phyloP scores from a whole-genome alignment of 2,329 filamentous ascomycete genomes.

The Trichoderma hamatum region DNA sequence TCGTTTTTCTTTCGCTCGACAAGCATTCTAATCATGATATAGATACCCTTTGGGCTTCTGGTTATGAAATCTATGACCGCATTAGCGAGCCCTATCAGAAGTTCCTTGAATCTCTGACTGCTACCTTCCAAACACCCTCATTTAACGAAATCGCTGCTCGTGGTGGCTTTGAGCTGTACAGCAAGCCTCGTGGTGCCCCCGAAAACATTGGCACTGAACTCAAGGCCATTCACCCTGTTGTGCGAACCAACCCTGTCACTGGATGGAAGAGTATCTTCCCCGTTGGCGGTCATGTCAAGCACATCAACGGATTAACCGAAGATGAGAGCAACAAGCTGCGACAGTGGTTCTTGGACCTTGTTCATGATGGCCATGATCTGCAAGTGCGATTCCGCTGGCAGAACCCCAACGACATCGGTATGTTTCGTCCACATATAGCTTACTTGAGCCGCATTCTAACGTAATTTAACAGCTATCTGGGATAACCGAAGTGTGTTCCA shows the following conservation, averaged over 20 bases:
- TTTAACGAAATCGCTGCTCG: constrained; percentile 53
- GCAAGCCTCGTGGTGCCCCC: constrained; percentile 50
- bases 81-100: constrained; percentile 58
- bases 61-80: constrained; percentile 68
- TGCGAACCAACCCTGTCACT: constrained; percentile 61
- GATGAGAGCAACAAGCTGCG: constrained; percentile 54
- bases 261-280: constrained; percentile 61
- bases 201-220: constrained; percentile 54
- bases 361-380: constrained; percentile 59
- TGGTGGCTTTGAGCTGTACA: constrained; percentile 51
- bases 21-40: background rate
- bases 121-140: constrained; percentile 53
- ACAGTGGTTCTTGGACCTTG: constrained; percentile 54
- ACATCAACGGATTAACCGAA: constrained; percentile 54
- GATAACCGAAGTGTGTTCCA: constrained; percentile 62
- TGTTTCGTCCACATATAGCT: background rate
- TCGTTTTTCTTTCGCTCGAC: background rate
- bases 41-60: constrained; percentile 69
- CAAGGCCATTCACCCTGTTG: constrained; percentile 55
- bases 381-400: constrained; percentile 54
- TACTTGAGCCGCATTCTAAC: background rate
- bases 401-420: constrained; percentile 48
- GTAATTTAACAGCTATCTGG: constrained; percentile 52
- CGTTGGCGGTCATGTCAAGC: constrained; percentile 53
- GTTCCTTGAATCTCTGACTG: constrained; percentile 63